A percentile compares a stretch with the other conserved stretches of the same genome.
phyloP scores from a whole-genome alignment of 2,329 filamentous ascomycete species.

The Tolypocladium cylindrosporum region DNA sequence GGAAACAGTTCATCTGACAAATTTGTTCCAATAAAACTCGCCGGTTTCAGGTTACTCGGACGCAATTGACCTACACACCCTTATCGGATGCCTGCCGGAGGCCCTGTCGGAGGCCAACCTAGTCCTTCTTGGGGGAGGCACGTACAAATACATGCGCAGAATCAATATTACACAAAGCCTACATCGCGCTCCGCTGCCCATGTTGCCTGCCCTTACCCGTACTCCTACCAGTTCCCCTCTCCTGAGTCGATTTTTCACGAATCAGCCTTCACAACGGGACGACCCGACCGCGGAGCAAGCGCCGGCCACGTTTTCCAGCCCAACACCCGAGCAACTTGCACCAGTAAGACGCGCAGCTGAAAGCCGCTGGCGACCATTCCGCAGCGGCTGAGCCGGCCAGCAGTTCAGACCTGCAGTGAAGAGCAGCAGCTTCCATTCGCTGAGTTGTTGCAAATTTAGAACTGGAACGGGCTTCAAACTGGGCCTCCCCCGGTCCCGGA shows the following conservation, averaged over 20 bases:
- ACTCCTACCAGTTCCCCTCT: not conserved
- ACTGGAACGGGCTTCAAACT: not conserved
- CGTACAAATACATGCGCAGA: too few relatives aligned
- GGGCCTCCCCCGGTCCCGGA: not conserved
- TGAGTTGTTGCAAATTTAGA: not conserved
- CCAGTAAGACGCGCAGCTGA: not conserved
- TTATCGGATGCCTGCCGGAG: too few relatives aligned
- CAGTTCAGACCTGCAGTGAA: not conserved
- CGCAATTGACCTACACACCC: not conserved
- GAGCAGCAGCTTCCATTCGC: not conserved
- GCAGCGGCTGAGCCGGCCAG: not conserved
- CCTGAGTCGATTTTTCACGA: not conserved
- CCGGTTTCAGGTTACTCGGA: not conserved
- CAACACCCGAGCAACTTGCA: not conserved
- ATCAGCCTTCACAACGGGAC: not conserved
- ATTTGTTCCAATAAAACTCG: not conserved
- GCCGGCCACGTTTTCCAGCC: not conserved
- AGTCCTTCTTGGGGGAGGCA: too few relatives aligned
- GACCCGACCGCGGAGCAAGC: not conserved
- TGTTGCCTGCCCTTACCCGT: not conserved
- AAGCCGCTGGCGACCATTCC: not conserved
- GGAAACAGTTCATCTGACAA: too few relatives aligned
- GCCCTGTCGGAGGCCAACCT: not conserved
- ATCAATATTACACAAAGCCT: too few relatives aligned
- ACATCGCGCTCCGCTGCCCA: not conserved